Evolutionary conservation across 129 eudicot genomes (phyloP).

Genomic region (Gnaphalium uliginosum): DNA sequence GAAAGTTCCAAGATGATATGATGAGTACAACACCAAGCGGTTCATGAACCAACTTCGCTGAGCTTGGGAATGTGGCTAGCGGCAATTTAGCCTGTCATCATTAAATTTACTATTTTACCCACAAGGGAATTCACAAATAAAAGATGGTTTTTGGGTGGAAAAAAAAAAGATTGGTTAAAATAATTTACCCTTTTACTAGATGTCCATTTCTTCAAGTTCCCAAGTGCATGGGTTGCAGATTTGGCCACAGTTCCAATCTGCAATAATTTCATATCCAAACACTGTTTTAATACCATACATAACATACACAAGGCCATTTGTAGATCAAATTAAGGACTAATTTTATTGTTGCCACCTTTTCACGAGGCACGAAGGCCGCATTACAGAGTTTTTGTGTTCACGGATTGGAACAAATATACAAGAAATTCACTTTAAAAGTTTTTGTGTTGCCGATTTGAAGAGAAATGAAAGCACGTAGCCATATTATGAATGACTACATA

Average conservation of each 20-base stretch:
- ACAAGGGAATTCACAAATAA: not conserved
- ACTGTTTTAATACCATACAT: not conserved
- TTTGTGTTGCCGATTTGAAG: not conserved
- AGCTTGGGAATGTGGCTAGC: conserved; percentile 54
- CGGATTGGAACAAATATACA: not conserved
- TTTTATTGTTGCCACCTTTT: not conserved
- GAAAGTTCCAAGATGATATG: conserved; percentile 84
- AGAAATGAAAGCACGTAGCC: not conserved
- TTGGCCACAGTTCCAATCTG: conserved; percentile 68
- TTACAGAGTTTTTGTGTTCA: not conserved
- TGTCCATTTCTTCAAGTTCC: conserved; percentile 65
- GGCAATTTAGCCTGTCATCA: conserved; percentile 58
- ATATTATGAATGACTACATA: not conserved
- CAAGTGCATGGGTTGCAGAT: conserved; percentile 60
- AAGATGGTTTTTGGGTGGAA: too few relatives aligned
- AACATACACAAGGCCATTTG: not conserved
- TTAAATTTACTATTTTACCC: conserved; percentile 22
- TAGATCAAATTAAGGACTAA: not conserved
- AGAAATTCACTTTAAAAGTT: too few relatives aligned
- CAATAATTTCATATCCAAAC: conserved; percentile 10
- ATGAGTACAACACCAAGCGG: conserved; percentile 87
- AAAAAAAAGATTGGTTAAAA: not conserved
- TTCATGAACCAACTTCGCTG: conserved; percentile 61
- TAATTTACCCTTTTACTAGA: conserved; percentile 55
- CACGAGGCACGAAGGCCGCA: not conserved